Evolutionary conservation across 106 monocot genomes (phyloP), one percentile per base, ranked within the genome.

Genomic region (Allium fistulosum): DNA sequence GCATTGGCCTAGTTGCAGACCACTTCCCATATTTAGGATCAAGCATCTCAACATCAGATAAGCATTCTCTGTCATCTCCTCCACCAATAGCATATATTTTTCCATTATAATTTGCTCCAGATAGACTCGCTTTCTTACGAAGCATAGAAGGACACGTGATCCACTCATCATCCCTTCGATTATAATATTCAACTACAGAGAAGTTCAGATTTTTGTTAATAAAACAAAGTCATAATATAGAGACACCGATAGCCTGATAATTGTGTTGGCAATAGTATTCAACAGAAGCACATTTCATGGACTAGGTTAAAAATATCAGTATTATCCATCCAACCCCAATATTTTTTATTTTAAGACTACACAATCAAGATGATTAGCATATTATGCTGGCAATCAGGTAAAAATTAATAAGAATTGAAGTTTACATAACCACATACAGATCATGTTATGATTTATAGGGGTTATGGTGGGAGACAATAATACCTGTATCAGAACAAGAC

Each of bases 31-130:
- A 65, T 53, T 62, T 59, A 51, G 90, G 90, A 80, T 94, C 87
- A 69, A 90, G 76, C 80, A 90, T 85, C 78, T 94, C 94, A 57
- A 94, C 84, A 53, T 84, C 81, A 50, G 90, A 74, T 46, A 87
- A 85, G 68, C 68, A 64, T 4, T 74, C 69, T 8, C 4, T 4
- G 18, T 79, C 85, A 79, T 90, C 68, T 47, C 94, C 80, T 60
- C 94, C 94, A 45, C 94, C 94, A 74, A 94, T 87, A 52, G 90
- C 94, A 81, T 63, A 94, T 67, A 94, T 85, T 57, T 87, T 94
- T 11, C 67, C 75, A 46, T 82, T 74, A 26, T 87, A 73, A 9
- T 70, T 76, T 65, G 77, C 80, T 51, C 82, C 87, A 56, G 82
- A 90, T 52, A 90, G 70, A 71, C 75, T 79, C 55, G 82, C 94